Conservation (phyloP, 164 flowering plant genomes). For the Berberis thunbergii region DNA sequence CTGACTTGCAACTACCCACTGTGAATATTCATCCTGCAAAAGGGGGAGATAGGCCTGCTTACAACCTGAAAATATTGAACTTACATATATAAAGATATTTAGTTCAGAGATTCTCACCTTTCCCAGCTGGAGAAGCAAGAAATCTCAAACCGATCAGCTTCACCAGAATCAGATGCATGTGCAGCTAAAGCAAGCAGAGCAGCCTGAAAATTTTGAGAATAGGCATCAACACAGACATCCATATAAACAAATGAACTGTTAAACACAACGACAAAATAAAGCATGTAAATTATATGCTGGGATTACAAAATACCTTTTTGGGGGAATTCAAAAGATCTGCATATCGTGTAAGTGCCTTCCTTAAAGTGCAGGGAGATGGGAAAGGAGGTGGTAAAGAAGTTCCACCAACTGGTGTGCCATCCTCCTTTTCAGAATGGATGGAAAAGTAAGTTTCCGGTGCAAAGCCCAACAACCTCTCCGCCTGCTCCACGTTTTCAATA, state of each 20-base stretch:
- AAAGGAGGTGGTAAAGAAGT: slow-evolving; percentile 72
- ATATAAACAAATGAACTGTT: too few relatives aligned
- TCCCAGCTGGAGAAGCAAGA: slow-evolving; percentile 68
- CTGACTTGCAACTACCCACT: slow-evolving; percentile 78
- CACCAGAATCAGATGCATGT: slow-evolving; percentile 66
- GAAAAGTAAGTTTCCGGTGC: slow-evolving; percentile 59
- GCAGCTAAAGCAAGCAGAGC: slow-evolving; percentile 67
- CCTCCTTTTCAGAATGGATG: slow-evolving; percentile 65
- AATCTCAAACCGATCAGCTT: slow-evolving; percentile 62
- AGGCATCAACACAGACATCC: background rate
- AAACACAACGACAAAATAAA: too few relatives aligned
- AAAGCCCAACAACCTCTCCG: slow-evolving; percentile 54
- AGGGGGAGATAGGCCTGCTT: background rate
- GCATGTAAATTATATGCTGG: background rate
- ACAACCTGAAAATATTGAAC: background rate
- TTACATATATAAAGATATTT: too few relatives aligned
- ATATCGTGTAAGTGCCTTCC: slow-evolving; percentile 63
- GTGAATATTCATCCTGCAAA: slow-evolving; percentile 72
- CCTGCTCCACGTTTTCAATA: slow-evolving; percentile 70
- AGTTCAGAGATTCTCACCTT: slow-evolving; percentile 45
- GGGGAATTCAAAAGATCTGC: slow-evolving; percentile 85
- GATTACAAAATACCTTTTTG: slow-evolving; percentile 43
- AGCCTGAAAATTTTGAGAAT: slow-evolving; percentile 37
- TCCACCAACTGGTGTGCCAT: slow-evolving; percentile 55
- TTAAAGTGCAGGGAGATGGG: slow-evolving; percentile 76